A percentile compares a stretch with the other conserved stretches of the same genome.
These are phyloP conservation scores for Microdochium trichocladiopsis DNA, from an alignment of 2,329 filamentous ascomycete genomes.

Conservation along the genomic window DNA sequence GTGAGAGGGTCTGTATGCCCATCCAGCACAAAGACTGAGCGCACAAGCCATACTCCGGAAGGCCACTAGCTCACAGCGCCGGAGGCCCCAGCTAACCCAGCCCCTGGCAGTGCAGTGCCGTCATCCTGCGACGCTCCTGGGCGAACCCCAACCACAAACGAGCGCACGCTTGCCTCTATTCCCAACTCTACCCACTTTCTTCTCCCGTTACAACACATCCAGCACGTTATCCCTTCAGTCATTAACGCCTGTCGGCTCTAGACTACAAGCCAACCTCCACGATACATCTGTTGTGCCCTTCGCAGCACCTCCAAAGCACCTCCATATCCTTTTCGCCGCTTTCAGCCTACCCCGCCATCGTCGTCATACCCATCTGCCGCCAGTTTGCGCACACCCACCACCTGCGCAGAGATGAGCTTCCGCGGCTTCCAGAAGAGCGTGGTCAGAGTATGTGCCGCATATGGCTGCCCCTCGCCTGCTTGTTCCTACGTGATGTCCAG, in stretches of 20 bases:
- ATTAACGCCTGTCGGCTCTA: background rate
- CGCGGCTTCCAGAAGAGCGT: slow-evolving; percentile 92
- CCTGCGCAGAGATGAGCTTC: slow-evolving; percentile 69
- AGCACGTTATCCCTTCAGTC: background rate
- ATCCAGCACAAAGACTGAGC: too few species aligned
- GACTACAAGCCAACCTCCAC: background rate
- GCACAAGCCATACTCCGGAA: too few species aligned
- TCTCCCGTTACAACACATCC: background rate
- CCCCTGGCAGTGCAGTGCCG: background rate
- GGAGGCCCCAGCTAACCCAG: background rate
- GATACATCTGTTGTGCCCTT: background rate
- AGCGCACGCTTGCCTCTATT: background rate
- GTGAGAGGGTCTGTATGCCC: too few species aligned
- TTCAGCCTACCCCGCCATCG: background rate
- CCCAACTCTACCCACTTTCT: background rate
- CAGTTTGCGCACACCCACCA: slow-evolving; percentile 1
- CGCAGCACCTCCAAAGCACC: too few species aligned
- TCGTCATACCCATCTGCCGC: slow-evolving; percentile 8
- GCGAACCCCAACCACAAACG: background rate
- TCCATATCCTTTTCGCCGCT: background rate
- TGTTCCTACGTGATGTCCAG: too few species aligned
- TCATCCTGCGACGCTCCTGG: background rate
- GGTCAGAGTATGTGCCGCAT: slow-evolving; percentile 57
- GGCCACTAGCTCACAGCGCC: too few species aligned
- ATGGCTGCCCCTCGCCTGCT: background rate